These are phyloP conservation scores for Oleoguttula mirabilis DNA, from an alignment of 495 filamentous ascomycete species.

Conservation along the genomic window DNA sequence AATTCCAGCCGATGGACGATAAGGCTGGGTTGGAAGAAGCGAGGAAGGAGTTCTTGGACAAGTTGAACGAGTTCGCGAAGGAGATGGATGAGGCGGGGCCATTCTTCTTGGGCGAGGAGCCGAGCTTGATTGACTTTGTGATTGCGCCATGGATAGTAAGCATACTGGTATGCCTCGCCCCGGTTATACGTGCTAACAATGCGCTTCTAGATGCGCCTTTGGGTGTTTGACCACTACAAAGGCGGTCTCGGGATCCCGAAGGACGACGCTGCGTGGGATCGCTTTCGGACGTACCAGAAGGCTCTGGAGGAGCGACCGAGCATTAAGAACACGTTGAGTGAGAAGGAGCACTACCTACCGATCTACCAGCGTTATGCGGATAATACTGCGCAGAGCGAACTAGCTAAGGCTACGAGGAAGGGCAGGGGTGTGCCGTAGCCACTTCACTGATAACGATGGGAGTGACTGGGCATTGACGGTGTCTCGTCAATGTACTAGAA, in stretches of 20 bases:
- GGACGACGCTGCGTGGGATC: slow-evolving; percentile 44
- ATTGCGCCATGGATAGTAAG: slow-evolving; percentile 49
- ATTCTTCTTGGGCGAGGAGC: slow-evolving; percentile 48
- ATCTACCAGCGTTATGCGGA: slow-evolving; percentile 63
- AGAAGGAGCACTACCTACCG: slow-evolving; percentile 46
- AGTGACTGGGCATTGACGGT: too few relatives aligned
- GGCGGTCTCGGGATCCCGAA: slow-evolving; percentile 47
- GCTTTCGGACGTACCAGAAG: slow-evolving; percentile 50
- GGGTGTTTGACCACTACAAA: slow-evolving; percentile 61
- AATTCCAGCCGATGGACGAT: slow-evolving; percentile 40
- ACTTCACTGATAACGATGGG: too few relatives aligned
- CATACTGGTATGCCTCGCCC: too few relatives aligned
- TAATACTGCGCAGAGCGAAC: slow-evolving; percentile 55
- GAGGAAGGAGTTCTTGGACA: slow-evolving; percentile 37
- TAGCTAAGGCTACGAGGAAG: slow-evolving; percentile 53
- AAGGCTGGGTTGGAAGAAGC: slow-evolving; percentile 33
- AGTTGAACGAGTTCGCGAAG: slow-evolving; percentile 42
- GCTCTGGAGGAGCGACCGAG: slow-evolving; percentile 45
- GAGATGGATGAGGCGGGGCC: slow-evolving; percentile 49
- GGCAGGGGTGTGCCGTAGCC: slow-evolving; percentile 47
- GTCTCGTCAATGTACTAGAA: too few relatives aligned
- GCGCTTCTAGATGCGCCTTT: slow-evolving; percentile 40
- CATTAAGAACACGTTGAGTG: slow-evolving; percentile 50
- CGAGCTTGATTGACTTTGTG: slow-evolving; percentile 50
- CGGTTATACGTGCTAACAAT: too few relatives aligned